Base-by-base conservation (phyloP, 2,329 filamentous ascomycete genomes). In the Exophiala calicioides region DNA sequence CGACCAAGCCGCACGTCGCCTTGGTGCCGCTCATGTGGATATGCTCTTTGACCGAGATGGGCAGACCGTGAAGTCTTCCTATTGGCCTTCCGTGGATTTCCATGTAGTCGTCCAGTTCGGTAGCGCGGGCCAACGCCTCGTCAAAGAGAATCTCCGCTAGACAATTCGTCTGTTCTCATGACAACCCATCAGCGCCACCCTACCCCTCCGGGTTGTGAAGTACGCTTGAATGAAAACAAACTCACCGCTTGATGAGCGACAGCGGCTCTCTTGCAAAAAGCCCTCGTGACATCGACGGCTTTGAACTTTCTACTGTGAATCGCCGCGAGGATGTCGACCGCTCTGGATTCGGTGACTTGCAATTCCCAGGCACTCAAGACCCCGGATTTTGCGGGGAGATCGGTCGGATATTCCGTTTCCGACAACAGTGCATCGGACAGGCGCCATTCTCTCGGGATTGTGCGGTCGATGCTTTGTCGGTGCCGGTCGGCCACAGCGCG, bases 41-140 rank as follows among this genome's bases (percentile, higher is more conserved):
- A 19, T 42, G 59, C 30, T 56, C 62, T 40, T 65, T 76, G 18
- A 74, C 65, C 41, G 69, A 73, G 30, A 76, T 77, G 0, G 79
- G 79, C 2, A 82, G 61, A 15, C 75, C 75, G 49, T 77, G 75
- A 0, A 78, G 62, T 1, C 80, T 79, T 0, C 81, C 81, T 2
- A 77, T 59, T 1, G 74, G 66, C 35, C 59, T 63, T 0, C 66
- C 67, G 16, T 65, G 66, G 24, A 49, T 58, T 10, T 50, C 35
- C 20, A 68, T 44, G 50, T 77, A 66, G 0, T 62, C 59, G 42
- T 80, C 78, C 0, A 80, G 67, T 20, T 68, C 57, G n/a, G 64
- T 60, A 0, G 76, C 77, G 7, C 67, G 67, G 8, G 65, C 44
- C 1, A 80, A 32, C 1, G 78, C 79, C 6, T 67, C 57, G 2